These are phyloP conservation scores for Clathrus columnatus DNA, from an alignment of 768 basidiomycete species.

Conservation along the genomic window DNA sequence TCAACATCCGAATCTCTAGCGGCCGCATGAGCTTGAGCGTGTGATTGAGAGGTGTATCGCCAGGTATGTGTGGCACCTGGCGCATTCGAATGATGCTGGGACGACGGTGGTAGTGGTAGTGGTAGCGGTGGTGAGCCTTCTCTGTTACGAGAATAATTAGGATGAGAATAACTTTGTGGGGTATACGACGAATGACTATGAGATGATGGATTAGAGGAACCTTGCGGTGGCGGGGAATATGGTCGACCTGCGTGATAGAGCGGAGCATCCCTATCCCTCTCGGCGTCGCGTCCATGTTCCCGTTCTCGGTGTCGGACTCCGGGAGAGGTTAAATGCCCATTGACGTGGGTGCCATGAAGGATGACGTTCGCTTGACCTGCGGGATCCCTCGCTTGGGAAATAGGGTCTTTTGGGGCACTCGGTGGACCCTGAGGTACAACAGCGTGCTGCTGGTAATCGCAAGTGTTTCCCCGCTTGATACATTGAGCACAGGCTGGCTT, in stretches of 20 bases:
- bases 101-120: too few relatives aligned
- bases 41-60: neutral
- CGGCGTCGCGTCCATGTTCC: neutral
- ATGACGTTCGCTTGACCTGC: neutral
- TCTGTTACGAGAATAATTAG: neutral
- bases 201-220: too few relatives aligned
- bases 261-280: neutral
- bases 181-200: neutral
- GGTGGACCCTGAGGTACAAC: neutral
- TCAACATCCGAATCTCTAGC: neutral
- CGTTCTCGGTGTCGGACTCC: neutral
- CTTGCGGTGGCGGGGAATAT: neutral
- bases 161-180: neutral
- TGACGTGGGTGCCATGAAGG: neutral
- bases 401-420: neutral
- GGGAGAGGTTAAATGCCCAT: neutral
- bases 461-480: conserved; percentile 64
- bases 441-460: conserved; percentile 62
- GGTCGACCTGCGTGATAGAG: neutral
- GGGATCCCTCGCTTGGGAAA: neutral
- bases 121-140: neutral
- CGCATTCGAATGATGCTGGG: neutral
- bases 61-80: neutral
- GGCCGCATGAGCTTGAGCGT: neutral
- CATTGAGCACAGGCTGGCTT: conserved; percentile 79